Evolutionary conservation across 139 green algal genomes (phyloP).

Genomic region (Tetradesmus obliquus): DNA sequence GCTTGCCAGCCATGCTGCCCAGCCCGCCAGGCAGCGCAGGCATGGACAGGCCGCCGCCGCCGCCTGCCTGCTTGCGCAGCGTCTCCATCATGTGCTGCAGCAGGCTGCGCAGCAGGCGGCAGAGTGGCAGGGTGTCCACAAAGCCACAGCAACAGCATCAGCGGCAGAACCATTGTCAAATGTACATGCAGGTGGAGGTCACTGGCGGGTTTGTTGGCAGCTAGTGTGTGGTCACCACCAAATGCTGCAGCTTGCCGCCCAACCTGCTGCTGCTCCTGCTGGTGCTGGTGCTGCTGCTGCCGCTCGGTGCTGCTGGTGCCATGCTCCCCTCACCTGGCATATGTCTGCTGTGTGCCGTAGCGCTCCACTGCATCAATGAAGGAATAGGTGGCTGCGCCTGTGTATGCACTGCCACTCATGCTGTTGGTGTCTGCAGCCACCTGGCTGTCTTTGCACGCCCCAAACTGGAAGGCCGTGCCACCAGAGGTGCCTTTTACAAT

Average conservation of each 20-base stretch:
- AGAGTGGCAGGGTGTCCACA: background rate
- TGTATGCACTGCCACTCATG: conserved; percentile 68
- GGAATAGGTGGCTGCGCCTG: conserved; percentile 47
- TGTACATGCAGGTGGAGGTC: no score
- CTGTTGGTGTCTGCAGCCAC: conserved; percentile 64
- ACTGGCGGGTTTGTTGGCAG: background rate
- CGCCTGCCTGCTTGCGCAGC: conserved; percentile 48
- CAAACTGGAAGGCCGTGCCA: conserved; percentile 44
- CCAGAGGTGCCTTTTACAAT: conserved; percentile 32
- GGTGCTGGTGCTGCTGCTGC: background rate
- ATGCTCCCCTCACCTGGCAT: conserved; percentile 22
- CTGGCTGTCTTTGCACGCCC: conserved; percentile 44
- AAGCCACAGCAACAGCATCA: background rate
- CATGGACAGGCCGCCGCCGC: background rate
- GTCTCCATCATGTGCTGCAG: conserved; percentile 64
- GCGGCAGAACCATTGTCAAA: background rate
- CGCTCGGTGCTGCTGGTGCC: background rate
- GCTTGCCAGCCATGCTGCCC: background rate
- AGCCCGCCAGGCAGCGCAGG: background rate
- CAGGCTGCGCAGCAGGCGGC: conserved; percentile 70
- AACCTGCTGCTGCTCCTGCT: background rate
- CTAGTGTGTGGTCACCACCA: background rate
- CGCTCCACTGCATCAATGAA: conserved; percentile 45
- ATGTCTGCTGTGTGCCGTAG: conserved; percentile 42
- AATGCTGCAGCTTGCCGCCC: background rate